Evolutionary conservation across 345 rosid species (phyloP).

Genomic region (Orychophragmus violaceus): DNA sequence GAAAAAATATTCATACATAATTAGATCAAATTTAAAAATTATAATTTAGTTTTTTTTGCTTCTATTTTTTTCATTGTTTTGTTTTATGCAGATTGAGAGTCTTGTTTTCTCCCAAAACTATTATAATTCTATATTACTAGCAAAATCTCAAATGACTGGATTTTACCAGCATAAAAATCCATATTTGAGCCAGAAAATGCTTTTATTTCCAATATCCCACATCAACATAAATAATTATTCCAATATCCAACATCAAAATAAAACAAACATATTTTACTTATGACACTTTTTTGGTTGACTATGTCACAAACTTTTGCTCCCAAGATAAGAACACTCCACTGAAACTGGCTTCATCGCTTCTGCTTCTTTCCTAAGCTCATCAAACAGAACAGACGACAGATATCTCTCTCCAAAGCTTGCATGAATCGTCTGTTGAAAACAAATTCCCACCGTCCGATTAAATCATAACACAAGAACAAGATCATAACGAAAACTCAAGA

Average conservation of each 20-base stretch:
- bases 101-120: background rate
- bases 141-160: background rate
- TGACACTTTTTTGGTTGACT: background rate
- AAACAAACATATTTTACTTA: background rate
- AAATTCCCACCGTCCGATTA: background rate
- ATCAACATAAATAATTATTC: background rate
- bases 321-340: conserved; percentile 42
- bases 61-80: background rate
- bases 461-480: background rate
- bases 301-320: background rate
- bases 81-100: background rate
- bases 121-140: background rate
- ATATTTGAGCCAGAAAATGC: background rate
- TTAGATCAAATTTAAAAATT: too few species aligned
- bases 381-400: conserved; percentile 68
- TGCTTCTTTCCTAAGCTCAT: conserved; percentile 88
- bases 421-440: conserved; percentile 59
- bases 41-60: background rate
- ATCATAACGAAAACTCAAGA: background rate
- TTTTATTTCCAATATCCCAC: background rate
- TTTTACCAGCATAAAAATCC: background rate
- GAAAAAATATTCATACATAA: too few species aligned
- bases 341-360: conserved; percentile 86
- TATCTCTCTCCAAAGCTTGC: conserved; percentile 96
- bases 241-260: background rate